Evolutionary conservation across 2,329 filamentous ascomycete genomes (phyloP), one percentile per base, ranked within the genome.

Genomic region (Dryadomyces quercus-mongolicae): DNA sequence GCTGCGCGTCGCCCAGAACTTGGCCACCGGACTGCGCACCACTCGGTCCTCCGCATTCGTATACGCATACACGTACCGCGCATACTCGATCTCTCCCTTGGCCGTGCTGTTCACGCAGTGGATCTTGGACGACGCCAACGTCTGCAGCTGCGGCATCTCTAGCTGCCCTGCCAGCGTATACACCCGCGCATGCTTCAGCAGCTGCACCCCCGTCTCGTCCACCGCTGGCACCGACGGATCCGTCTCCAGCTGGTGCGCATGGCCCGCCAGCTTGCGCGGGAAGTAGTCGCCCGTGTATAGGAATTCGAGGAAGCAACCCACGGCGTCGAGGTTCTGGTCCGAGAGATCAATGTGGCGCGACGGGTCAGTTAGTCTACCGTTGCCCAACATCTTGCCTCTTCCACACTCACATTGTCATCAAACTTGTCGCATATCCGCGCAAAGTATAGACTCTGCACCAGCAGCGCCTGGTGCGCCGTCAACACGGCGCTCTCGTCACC

Each of bases 201-300:
- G 82, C 65, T 92, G 86, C 15, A 85, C 78, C 60, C 90, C 90
- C n/a, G 80, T 80, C 65, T 88, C 77, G 70, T 95, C 90, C 55
- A 88, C 74, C 0, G 71, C 66, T 3, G 86, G 85, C 13, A 81
- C 67, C 8, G 76, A 70, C 0, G 84, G 78, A 65, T 92, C 85
- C 54, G 74, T 67, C 65, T 94, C 88, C 48, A 94, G 80, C 31
- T 76, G 71, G 46, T 82, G 82, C 9, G 54, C 48, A 62, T 84
- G 77, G 53, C 81, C 80, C 16, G 77, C 69, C 15, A 84, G 65
- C 62, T 82, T 80, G 61, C 77, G 77, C 20, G 89, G 88, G 71
- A 92, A 94, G 75, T 96, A 93, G 70, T 94, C 87, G 66, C 80
- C 80, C 1, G 86, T 91, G 70, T 94, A 94, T 52, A 92, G 81